Conservation (phyloP, 2,329 filamentous ascomycete species). For the Triangularia setosa region DNA sequence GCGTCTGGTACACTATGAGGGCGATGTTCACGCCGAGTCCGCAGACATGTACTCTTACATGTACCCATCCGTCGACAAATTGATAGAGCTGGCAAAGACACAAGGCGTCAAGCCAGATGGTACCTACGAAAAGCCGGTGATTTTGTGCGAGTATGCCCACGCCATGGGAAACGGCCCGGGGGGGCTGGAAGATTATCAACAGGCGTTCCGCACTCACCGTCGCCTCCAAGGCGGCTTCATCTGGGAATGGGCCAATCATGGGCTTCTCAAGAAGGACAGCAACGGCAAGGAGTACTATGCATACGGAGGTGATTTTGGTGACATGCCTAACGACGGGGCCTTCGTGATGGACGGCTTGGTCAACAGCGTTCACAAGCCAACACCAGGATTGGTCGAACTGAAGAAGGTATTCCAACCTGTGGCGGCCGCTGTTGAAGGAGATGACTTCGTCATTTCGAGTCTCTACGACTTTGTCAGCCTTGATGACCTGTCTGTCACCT, state of each 20-base stretch:
- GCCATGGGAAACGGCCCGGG: conserved; percentile 76
- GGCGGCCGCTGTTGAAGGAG: conserved; percentile 35
- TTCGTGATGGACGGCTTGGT: conserved; percentile 62
- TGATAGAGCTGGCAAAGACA: conserved; percentile 43
- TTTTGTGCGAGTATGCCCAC: conserved; percentile 56
- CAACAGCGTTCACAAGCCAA: conserved; percentile 51
- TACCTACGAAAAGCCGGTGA: conserved; percentile 52
- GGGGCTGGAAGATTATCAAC: conserved; percentile 63
- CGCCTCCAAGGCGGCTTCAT: conserved; percentile 64
- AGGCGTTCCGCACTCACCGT: conserved; percentile 57
- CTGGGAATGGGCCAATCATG: conserved; percentile 65
- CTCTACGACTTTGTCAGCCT: conserved; percentile 48
- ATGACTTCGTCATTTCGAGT: conserved; percentile 42
- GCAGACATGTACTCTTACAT: conserved; percentile 66
- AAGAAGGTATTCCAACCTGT: conserved; percentile 58
- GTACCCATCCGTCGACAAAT: conserved; percentile 55
- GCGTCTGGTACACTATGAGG: conserved; percentile 64
- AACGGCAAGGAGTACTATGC: conserved; percentile 48
- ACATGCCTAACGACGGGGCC: conserved; percentile 55
- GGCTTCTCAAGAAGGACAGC: conserved; percentile 45
- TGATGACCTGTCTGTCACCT: conserved; percentile 40
- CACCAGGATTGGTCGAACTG: conserved; percentile 52
- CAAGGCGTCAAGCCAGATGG: conserved; percentile 41
- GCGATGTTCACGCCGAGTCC: conserved; percentile 54
- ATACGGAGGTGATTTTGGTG: conserved; percentile 61